A percentile compares a stretch with the other conserved stretches of the same genome.
phyloP scores from a whole-genome alignment of 805 yeast genomes.

The Lachancea sp. region DNA sequence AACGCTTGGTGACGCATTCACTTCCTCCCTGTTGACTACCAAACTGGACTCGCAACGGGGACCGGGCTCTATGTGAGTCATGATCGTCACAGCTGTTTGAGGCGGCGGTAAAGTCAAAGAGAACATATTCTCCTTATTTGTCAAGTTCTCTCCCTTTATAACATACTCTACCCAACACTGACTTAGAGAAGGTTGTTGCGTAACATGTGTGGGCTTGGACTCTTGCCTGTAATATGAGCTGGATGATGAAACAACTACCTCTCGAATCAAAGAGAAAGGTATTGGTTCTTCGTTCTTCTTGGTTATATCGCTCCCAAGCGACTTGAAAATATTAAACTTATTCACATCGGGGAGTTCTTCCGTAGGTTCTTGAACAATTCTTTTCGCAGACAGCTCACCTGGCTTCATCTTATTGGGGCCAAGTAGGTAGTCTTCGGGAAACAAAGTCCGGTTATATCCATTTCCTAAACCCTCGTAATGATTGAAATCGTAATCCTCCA shows the following conservation, averaged over 20 bases:
- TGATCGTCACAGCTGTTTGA: conserved; percentile 26
- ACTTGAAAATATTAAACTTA: conserved; percentile 27
- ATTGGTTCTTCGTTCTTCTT: conserved; percentile 4
- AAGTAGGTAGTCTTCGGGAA: conserved; percentile 27
- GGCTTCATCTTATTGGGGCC: conserved; percentile 16
- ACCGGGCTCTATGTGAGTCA: conserved; percentile 12
- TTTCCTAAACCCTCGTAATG: conserved; percentile 31
- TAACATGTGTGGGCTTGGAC: conserved; percentile 24
- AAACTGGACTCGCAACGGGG: conserved; percentile 10
- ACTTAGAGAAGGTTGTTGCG: conserved; percentile 27
- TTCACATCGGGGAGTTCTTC: conserved; percentile 20
- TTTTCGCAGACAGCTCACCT: conserved; percentile 5
- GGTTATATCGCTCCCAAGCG: conserved; percentile 14
- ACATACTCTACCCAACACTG: conserved; percentile 30
- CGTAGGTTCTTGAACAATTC: conserved; percentile 2
- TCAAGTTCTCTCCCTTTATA: conserved; percentile 22
- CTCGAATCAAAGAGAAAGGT: conserved; percentile 20
- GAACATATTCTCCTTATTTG: conserved; percentile 25
- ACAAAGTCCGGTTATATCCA: conserved; percentile 27
- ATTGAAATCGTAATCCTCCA: conserved; percentile 25
- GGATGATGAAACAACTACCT: conserved; percentile 24
- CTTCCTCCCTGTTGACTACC: conserved; percentile 21
- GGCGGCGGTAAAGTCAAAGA: conserved; percentile 27
- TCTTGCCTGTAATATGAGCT: conserved; percentile 25
- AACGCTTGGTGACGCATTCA: conserved; percentile 7